phyloP scores from a whole-genome alignment of 352 stramenopile species.

The Phytophthora agathidicida region DNA sequence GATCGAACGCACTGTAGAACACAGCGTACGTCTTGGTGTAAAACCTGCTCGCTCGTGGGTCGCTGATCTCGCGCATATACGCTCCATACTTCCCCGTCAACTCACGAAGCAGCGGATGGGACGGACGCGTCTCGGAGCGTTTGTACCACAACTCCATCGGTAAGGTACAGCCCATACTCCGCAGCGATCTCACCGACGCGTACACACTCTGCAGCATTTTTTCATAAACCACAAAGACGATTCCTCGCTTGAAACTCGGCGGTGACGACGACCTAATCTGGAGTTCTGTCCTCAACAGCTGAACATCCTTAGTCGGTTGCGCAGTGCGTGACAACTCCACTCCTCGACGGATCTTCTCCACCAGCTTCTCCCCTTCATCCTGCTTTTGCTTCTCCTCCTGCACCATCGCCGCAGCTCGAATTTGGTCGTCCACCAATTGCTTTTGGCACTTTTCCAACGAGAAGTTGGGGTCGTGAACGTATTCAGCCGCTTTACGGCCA shows the following conservation, averaged over 20 bases:
- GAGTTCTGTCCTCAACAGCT: slow-evolving; percentile 7
- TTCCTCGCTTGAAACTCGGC: slow-evolving; percentile 34
- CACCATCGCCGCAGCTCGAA: slow-evolving; percentile 4
- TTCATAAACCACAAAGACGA: slow-evolving; percentile 63
- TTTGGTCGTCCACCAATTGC: slow-evolving; percentile 38
- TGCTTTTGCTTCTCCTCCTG: slow-evolving; percentile 10
- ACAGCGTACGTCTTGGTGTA: slow-evolving; percentile 80
- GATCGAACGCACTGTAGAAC: slow-evolving; percentile 78
- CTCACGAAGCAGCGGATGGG: slow-evolving; percentile 49
- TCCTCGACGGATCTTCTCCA: slow-evolving; percentile 25
- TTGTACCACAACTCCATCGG: slow-evolving; percentile 80
- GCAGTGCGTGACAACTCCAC: slow-evolving; percentile 7
- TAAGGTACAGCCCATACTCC: slow-evolving; percentile 47
- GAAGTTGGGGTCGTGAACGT: slow-evolving; percentile 51
- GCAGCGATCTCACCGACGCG: slow-evolving; percentile 49
- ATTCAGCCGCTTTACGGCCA: slow-evolving; percentile 40
- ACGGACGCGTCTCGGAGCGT: slow-evolving; percentile 45
- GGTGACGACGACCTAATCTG: not conserved
- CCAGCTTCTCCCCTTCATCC: slow-evolving; percentile 1
- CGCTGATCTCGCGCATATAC: slow-evolving; percentile 72
- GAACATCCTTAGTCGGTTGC: slow-evolving; percentile 1
- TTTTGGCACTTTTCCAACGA: slow-evolving; percentile 35
- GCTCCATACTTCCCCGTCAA: slow-evolving; percentile 44
- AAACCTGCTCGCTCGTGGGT: slow-evolving; percentile 52
- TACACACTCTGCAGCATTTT: slow-evolving; percentile 59